These are phyloP conservation scores for Calonectria montana DNA, from an alignment of 2,329 filamentous ascomycete species.

Conservation along the genomic window DNA sequence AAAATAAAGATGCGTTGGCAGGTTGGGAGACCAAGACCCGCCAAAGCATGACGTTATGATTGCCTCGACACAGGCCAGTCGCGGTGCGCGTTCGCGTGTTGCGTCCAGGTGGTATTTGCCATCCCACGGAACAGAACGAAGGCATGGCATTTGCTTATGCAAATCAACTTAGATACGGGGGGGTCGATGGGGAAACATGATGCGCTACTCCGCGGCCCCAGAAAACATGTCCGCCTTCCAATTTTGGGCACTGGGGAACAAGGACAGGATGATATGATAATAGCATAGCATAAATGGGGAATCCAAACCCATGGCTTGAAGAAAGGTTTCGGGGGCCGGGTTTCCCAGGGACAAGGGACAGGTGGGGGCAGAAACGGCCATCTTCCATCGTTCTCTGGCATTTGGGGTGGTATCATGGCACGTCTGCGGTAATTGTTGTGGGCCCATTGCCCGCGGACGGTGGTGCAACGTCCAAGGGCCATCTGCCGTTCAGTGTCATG, in stretches of 20 bases:
- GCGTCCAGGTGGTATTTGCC: neutral
- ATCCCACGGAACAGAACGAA: neutral
- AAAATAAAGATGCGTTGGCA: conserved; percentile 24
- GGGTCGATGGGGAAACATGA: conserved; percentile 10
- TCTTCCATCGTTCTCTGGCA: conserved; percentile 7
- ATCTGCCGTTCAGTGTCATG: conserved; percentile 15
- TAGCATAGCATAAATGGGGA: conserved; percentile 12
- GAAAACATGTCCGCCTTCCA: conserved; percentile 10
- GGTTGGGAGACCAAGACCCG: conserved; percentile 1
- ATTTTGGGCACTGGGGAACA: conserved; percentile 3
- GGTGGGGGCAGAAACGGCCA: conserved; percentile 7
- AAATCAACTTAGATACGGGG: neutral
- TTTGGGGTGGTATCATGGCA: conserved; percentile 26
- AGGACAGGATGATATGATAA: conserved; percentile 13
- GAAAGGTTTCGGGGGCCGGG: conserved; percentile 9
- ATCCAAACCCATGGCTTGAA: conserved; percentile 8
- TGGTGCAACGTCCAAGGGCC: conserved; percentile 25
- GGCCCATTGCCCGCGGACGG: conserved; percentile 22
- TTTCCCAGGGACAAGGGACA: conserved; percentile 16
- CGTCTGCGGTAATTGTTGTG: conserved; percentile 23
- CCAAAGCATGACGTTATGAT: conserved; percentile 16
- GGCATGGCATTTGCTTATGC: neutral
- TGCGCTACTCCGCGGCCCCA: neutral
- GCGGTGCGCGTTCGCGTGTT: neutral
- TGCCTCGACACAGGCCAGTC: conserved; percentile 1